A percentile compares a stretch with the other conserved stretches of the same genome.
Evolutionary conservation across 2,329 filamentous ascomycete genomes (phyloP).

Genomic region (Beauveria medogensis): DNA sequence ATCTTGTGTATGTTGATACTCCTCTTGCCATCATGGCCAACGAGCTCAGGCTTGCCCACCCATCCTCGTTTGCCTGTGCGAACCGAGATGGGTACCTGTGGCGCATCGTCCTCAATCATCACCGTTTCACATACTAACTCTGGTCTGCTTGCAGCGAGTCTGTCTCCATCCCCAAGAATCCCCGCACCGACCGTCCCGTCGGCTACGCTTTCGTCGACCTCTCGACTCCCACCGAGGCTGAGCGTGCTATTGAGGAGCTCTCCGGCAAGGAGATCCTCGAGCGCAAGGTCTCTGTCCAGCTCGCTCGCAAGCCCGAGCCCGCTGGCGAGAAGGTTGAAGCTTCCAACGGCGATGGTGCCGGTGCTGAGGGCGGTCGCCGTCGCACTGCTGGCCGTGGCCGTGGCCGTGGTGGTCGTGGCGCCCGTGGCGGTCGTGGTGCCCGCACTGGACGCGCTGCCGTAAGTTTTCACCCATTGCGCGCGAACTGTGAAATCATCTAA

Average conservation of each 20-base stretch:
- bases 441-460: constrained; percentile 36
- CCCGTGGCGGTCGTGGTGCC: constrained; percentile 53
- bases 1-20: constrained; percentile 81
- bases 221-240: constrained; percentile 86
- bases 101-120: not conserved
- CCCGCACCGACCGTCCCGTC: constrained; percentile 94
- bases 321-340: constrained; percentile 68
- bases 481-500: not conserved
- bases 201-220: constrained; percentile 99
- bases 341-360: constrained; percentile 66
- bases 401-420: constrained; percentile 62
- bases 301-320: constrained; percentile 93
- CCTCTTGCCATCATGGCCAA: not conserved
- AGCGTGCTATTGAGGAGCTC: constrained; percentile 89
- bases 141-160: constrained; percentile 63
- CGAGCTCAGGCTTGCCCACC: not conserved
- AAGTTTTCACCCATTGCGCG: constrained; percentile 21
- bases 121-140: constrained; percentile 20
- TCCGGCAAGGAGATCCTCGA: constrained; percentile 97
- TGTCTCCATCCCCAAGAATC: constrained; percentile 98
- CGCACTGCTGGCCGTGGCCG: constrained; percentile 56
- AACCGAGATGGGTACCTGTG: not conserved
- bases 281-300: constrained; percentile 98
- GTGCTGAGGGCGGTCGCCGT: constrained; percentile 58
- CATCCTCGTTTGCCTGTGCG: not conserved